A percentile compares a stretch with the other conserved stretches of the same genome.
phyloP scores from a whole-genome alignment of 331 rosid genomes.

The Malus hybrid region DNA sequence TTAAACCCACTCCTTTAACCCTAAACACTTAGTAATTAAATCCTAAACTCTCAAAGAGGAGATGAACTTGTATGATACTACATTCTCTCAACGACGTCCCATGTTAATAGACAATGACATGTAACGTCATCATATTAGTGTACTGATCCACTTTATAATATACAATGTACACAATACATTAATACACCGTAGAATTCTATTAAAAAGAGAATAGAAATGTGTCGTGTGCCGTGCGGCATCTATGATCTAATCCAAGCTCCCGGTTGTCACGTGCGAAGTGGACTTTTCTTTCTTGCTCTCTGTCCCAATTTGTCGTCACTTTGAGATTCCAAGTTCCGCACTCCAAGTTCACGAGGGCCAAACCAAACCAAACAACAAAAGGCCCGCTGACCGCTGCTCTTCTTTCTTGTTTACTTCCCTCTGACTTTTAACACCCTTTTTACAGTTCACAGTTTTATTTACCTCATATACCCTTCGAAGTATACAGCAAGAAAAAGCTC shows the following conservation, averaged over 20 bases:
- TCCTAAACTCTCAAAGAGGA: too few species aligned
- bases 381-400: neutral
- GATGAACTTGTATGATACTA: too few species aligned
- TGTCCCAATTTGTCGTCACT: neutral
- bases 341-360: neutral
- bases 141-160: too few species aligned
- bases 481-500: neutral
- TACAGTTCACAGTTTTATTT: neutral
- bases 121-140: too few species aligned
- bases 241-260: neutral
- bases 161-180: too few species aligned
- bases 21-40: too few species aligned
- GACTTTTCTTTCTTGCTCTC: constrained; percentile 18
- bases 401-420: neutral
- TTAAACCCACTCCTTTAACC: too few species aligned
- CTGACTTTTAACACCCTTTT: neutral
- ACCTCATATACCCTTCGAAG: too few species aligned
- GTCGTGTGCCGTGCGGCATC: neutral
- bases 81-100: too few species aligned
- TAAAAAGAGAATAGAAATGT: neutral
- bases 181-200: too few species aligned
- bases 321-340: neutral
- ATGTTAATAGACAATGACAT: too few species aligned
- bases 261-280: constrained; percentile 16
- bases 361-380: neutral